These are phyloP conservation scores for Diaporthe australafricana DNA, from an alignment of 2,329 filamentous ascomycete genomes.

Conservation along the genomic window DNA sequence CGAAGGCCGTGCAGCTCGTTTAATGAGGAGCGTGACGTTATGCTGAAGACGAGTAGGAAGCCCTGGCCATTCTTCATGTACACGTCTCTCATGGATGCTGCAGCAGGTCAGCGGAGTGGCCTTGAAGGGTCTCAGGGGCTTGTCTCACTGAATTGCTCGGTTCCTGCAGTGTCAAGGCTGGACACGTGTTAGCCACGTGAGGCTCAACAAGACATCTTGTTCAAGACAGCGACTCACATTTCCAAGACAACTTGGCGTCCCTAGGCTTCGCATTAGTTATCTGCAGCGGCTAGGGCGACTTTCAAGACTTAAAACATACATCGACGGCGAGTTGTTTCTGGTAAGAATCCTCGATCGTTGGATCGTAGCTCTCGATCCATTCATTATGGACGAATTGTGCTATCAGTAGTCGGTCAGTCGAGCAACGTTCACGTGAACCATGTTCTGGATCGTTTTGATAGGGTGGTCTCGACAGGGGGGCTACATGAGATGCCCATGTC, in stretches of 20 bases:
- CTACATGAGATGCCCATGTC: constrained; percentile 37
- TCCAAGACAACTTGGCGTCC: constrained; percentile 90
- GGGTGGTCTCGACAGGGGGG: constrained; percentile 35
- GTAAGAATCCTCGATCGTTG: constrained; percentile 83
- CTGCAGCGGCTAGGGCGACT: constrained; percentile 33
- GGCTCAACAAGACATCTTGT: constrained; percentile 29
- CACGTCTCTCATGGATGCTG: constrained; percentile 78
- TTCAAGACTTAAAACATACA: constrained; percentile 67
- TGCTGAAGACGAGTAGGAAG: constrained; percentile 92
- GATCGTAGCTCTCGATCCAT: constrained; percentile 90
- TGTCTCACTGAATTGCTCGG: constrained; percentile 88
- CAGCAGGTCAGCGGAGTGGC: constrained; percentile 41
- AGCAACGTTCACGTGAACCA: constrained; percentile 36
- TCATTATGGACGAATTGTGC: constrained; percentile 95
- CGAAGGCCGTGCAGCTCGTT: constrained; percentile 83
- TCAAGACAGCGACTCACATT: constrained; percentile 70
- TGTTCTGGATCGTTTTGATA: constrained; percentile 28
- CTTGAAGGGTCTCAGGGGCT: not conserved
- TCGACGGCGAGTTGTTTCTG: constrained; percentile 83
- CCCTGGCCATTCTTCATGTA: constrained; percentile 96
- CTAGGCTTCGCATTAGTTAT: constrained; percentile 59
- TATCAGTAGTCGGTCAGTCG: constrained; percentile 49
- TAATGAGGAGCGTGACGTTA: constrained; percentile 86
- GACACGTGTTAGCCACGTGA: constrained; percentile 29
- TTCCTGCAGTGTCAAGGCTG: constrained; percentile 89